Evolutionary conservation across 805 yeast species (phyloP).

Genomic region (Cyberlindnera mrakii): DNA sequence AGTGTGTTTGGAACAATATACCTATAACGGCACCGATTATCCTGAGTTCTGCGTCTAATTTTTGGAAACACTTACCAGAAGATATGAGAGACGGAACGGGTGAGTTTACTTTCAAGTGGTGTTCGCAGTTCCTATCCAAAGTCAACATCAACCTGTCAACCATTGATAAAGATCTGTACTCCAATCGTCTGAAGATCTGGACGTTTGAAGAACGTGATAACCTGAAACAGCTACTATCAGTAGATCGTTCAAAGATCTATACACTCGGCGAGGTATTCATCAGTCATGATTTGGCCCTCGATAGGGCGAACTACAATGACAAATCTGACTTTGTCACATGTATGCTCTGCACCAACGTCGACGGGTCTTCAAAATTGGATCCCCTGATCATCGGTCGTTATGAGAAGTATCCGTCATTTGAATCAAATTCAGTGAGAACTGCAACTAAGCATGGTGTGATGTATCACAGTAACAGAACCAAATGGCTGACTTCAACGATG

Average conservation of each 20-base stretch:
- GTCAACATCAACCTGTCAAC: slow-evolving; percentile 48
- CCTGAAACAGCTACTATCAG: slow-evolving; percentile 38
- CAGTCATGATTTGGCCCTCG: slow-evolving; percentile 55
- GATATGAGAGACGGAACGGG: slow-evolving; percentile 56
- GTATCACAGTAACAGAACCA: slow-evolving; percentile 54
- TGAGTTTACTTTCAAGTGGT: slow-evolving; percentile 61
- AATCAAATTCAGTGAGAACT: slow-evolving; percentile 36
- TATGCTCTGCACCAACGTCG: slow-evolving; percentile 57
- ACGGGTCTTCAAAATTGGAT: slow-evolving; percentile 55
- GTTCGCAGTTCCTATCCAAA: slow-evolving; percentile 35
- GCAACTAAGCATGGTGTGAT: slow-evolving; percentile 45
- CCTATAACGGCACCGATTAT: slow-evolving; percentile 60
- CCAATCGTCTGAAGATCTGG: slow-evolving; percentile 51
- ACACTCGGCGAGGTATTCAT: slow-evolving; percentile 56
- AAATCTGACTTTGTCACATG: slow-evolving; percentile 41
- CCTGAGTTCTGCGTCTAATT: slow-evolving; percentile 55
- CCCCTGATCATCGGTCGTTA: slow-evolving; percentile 58
- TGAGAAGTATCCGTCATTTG: slow-evolving; percentile 39
- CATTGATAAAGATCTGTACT: slow-evolving; percentile 34
- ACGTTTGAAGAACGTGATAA: slow-evolving; percentile 48
- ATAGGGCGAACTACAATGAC: slow-evolving; percentile 43
- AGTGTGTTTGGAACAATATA: slow-evolving; percentile 59
- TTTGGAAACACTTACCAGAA: slow-evolving; percentile 56
- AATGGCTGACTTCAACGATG: slow-evolving; percentile 57
- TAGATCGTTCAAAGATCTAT: slow-evolving; percentile 47